Base-by-base conservation (phyloP, 768 basidiomycete species). In the Rhodotorula babjevae region DNA sequence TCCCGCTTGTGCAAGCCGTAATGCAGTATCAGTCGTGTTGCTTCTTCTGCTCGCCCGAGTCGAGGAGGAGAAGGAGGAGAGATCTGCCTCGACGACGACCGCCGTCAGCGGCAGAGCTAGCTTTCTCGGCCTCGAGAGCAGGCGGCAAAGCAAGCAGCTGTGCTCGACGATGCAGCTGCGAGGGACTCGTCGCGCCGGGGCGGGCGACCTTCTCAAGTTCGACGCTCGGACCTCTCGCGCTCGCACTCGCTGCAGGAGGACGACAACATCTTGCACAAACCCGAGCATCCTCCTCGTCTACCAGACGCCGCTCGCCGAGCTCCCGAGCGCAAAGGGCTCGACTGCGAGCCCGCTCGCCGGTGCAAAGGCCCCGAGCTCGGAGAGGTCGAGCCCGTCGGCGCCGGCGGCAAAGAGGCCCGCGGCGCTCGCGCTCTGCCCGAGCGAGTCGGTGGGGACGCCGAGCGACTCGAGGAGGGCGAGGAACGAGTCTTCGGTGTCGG, bases 291-390 rank as follows among this genome's bases (percentile, higher is more conserved):
- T 21, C 47, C 9, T 19, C 14, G 14, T 21, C 49, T 40, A 58
- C 68, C 68, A 69, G 14, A 69, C 19, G 31, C 56, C 62, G 2
- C 62, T 63, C 5, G 52, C 52, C 14, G 5, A 3, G 27, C 49
- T 52, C 29, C 68, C 68, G 27, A 60, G 19, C 25, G 68, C 68
- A 21, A 69, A 69, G 25, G 68, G 68, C 40, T 69, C 68, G 10
- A 53, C 21, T 33, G 31, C 49, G 25, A 69, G 44, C 15, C 68
- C 68, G 63, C 52, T 55, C 27, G 52, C n/a, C 18, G 63, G 53
- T 15, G n/a, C 63, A 23, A 64, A 64, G 15, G 14, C 53, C 0
- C 52, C 63, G 0, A 64, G 53, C 57, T 69, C 68, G 49, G 56
- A 52, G 21, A 59, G 36, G 47, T 50, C 63, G 31, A 64, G 36